Conservation (phyloP, 805 yeast genomes). For the Maudiozyma saulgeensis region DNA sequence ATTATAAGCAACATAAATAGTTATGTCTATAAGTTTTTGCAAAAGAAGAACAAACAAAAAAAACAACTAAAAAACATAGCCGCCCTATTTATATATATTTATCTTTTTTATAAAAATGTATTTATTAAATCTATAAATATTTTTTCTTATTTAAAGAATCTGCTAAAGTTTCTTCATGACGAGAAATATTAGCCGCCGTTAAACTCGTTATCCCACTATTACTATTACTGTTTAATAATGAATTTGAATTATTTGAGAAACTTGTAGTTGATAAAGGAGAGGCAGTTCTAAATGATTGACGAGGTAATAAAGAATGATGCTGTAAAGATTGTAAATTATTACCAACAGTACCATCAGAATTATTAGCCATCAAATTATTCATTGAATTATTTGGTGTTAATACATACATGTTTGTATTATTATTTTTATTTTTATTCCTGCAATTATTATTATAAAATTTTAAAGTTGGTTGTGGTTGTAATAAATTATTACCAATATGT, state of each 20-base stretch:
- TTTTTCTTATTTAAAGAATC: neutral
- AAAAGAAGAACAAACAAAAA: no score
- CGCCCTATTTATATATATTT: no score
- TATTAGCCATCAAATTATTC: neutral
- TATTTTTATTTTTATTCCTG: neutral
- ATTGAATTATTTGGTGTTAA: slow-evolving; percentile 1
- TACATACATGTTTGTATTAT: neutral
- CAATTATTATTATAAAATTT: neutral
- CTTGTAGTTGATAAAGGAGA: slow-evolving; percentile 2
- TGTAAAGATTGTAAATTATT: neutral
- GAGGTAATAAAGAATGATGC: neutral
- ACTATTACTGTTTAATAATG: no score
- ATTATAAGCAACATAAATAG: no score
- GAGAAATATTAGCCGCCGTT: neutral
- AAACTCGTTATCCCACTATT: neutral
- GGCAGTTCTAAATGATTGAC: slow-evolving; percentile 4
- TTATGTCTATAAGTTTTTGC: no score
- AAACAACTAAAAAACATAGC: no score
- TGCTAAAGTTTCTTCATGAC: neutral
- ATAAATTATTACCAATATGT: neutral
- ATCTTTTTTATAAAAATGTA: no score
- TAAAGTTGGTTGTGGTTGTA: neutral
- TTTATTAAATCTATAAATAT: no score
- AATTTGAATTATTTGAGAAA: neutral
- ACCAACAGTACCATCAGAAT: neutral